Evolutionary conservation across 1,139 yeast species (phyloP).

Genomic region (Lodderomyces pseudojiufengensis): DNA sequence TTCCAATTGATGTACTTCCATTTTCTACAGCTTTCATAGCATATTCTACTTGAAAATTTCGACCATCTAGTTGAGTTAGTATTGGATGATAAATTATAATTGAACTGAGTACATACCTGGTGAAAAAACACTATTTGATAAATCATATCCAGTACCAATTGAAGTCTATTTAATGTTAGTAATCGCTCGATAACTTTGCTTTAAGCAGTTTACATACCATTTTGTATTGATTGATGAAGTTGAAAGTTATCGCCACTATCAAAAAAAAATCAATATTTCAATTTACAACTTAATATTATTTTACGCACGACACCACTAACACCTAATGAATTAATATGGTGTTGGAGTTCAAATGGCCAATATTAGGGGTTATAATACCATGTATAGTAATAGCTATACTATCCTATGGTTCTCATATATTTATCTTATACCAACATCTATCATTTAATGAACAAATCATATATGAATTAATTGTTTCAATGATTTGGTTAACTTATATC

Average conservation of each 20-base stretch:
- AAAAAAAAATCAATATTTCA: background rate
- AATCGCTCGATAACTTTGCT: background rate
- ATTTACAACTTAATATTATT: background rate
- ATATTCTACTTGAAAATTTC: constrained; percentile 97
- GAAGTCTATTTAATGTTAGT: constrained; percentile 49
- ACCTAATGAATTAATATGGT: constrained; percentile 20
- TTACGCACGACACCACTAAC: background rate
- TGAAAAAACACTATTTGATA: constrained; percentile 84
- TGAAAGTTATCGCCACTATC: constrained; percentile 9
- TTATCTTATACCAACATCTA: constrained; percentile 49
- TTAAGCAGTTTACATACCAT: constrained; percentile 6
- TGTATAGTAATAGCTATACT: constrained; percentile 52
- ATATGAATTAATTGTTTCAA: constrained; percentile 46
- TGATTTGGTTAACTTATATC: constrained; percentile 71
- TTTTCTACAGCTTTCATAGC: constrained; percentile 97
- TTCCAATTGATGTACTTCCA: constrained; percentile 93
- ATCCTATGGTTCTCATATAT: constrained; percentile 64
- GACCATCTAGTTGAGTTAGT: constrained; percentile 62
- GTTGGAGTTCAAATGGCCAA: constrained; percentile 51
- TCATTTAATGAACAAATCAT: constrained; percentile 37
- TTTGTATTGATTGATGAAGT: background rate
- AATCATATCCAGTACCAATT: constrained; percentile 96
- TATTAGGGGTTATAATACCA: constrained; percentile 47
- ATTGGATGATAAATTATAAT: background rate
- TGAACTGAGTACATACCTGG: constrained; percentile 31